These are phyloP conservation scores for Didymella glomerata DNA, from an alignment of 2,329 filamentous ascomycete species.

Conservation along the genomic window DNA sequence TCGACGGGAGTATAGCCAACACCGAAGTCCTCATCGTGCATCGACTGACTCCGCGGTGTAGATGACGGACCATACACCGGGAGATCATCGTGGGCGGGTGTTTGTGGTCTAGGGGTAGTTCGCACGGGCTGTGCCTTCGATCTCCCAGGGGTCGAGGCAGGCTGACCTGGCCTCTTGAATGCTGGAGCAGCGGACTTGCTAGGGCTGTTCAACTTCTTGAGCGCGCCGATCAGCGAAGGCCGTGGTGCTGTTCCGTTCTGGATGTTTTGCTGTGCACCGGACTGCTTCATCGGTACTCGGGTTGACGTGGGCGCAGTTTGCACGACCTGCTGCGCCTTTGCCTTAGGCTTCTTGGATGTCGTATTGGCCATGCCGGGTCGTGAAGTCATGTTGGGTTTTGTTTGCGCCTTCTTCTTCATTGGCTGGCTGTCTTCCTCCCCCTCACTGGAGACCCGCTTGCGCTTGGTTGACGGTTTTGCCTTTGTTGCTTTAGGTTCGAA, in stretches of 20 bases:
- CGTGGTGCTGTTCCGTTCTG: conserved; percentile 14
- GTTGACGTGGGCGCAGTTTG: neutral
- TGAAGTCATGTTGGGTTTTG: neutral
- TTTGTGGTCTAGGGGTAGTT: conserved; percentile 13
- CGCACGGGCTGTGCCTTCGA: conserved; percentile 12
- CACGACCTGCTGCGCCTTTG: neutral
- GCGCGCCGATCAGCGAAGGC: conserved; percentile 25
- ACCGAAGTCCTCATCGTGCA: conserved; percentile 14
- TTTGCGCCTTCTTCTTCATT: conserved; percentile 7
- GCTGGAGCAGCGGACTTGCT: conserved; percentile 4
- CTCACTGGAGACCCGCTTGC: conserved; percentile 17
- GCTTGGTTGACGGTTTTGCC: conserved; percentile 15
- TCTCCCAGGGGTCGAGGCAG: conserved; percentile 29
- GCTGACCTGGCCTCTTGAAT: conserved; percentile 33
- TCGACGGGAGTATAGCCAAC: conserved; percentile 10
- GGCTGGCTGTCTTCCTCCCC: conserved; percentile 1
- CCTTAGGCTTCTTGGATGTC: neutral
- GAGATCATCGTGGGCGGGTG: conserved; percentile 16
- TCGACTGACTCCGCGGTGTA: conserved; percentile 19
- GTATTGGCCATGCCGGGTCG: neutral
- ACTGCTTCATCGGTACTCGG: conserved; percentile 6
- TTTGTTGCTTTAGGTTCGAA: conserved; percentile 16
- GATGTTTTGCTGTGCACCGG: neutral
- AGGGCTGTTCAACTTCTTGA: conserved; percentile 22
- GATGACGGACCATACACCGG: conserved; percentile 22